These are phyloP conservation scores for Diutina sp. DNA, from an alignment of 1,139 yeast genomes.

Conservation along the genomic window DNA sequence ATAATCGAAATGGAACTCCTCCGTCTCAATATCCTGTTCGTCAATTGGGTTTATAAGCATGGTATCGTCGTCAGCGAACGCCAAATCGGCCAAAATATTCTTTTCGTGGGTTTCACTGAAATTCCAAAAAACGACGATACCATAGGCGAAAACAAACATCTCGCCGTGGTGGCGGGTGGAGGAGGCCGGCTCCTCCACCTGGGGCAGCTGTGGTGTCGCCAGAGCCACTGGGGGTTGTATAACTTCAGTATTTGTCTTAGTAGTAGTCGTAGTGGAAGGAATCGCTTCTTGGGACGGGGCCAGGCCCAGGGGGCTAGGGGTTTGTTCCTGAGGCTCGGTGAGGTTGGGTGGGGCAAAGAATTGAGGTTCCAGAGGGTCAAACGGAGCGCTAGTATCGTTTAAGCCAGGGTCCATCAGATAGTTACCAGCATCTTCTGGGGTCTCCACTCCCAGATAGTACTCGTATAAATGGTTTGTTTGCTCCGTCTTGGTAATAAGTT, in stretches of 20 bases:
- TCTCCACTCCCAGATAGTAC: constrained; percentile 74
- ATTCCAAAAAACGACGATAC: constrained; percentile 96
- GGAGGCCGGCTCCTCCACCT: neutral
- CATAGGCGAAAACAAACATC: constrained; percentile 79
- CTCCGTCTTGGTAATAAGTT: constrained; percentile 67
- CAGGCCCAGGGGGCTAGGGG: neutral
- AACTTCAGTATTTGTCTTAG: neutral
- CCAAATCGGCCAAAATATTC: constrained; percentile 82
- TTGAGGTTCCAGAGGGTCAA: constrained; percentile 39
- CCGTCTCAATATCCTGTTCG: constrained; percentile 89
- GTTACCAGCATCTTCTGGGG: constrained; percentile 51
- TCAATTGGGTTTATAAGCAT: constrained; percentile 64
- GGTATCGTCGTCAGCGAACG: constrained; percentile 50
- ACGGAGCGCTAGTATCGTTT: constrained; percentile 21
- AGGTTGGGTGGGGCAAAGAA: constrained; percentile 29
- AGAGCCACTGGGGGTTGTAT: constrained; percentile 10
- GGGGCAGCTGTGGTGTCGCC: neutral
- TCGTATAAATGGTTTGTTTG: constrained; percentile 86
- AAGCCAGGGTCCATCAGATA: constrained; percentile 38
- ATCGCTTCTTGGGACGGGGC: neutral
- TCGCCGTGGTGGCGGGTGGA: constrained; percentile 67
- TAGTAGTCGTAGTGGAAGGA: neutral
- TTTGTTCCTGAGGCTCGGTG: neutral
- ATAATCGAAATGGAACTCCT: constrained; percentile 88
- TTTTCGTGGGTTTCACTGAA: constrained; percentile 88